These are phyloP conservation scores for Mucor ambiguus DNA, from an alignment of 371 early-diverging fungal species.

Conservation along the genomic window DNA sequence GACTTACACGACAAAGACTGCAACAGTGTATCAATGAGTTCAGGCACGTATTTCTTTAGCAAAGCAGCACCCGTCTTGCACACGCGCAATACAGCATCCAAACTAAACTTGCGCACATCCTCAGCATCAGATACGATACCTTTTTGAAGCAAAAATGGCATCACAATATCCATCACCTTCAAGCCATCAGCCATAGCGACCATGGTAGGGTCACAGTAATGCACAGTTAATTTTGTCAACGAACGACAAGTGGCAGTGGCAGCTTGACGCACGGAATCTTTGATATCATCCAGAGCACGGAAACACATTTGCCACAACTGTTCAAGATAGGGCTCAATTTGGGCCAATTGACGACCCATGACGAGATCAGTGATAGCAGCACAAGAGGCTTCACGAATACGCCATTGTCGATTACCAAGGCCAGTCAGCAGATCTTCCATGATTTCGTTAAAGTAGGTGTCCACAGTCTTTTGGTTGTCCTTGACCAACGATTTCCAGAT, in stretches of 20 bases:
- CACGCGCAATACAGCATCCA: constrained; percentile 81
- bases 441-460: constrained; percentile 81
- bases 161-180: constrained; percentile 74
- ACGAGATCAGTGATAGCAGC: constrained; percentile 80
- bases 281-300: constrained; percentile 91
- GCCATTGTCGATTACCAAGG: constrained; percentile 85
- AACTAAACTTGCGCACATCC: constrained; percentile 85
- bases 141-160: constrained; percentile 85
- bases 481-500: constrained; percentile 88
- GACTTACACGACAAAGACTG: constrained; percentile 78
- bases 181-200: constrained; percentile 62
- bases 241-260: constrained; percentile 82
- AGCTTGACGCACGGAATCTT: constrained; percentile 87
- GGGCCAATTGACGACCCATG: constrained; percentile 66
- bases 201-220: constrained; percentile 79
- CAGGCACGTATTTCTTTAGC: constrained; percentile 74
- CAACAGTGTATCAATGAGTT: constrained; percentile 72
- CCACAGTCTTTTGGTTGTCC: constrained; percentile 75
- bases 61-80: constrained; percentile 76
- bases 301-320: constrained; percentile 89
- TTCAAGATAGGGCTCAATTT: constrained; percentile 77
- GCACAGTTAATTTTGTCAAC: constrained; percentile 78
- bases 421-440: constrained; percentile 75
- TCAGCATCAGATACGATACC: constrained; percentile 87
- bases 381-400: constrained; percentile 83